Evolutionary conservation across 179 eudicot species (phyloP).

Genomic region (Actinidia polygama): DNA sequence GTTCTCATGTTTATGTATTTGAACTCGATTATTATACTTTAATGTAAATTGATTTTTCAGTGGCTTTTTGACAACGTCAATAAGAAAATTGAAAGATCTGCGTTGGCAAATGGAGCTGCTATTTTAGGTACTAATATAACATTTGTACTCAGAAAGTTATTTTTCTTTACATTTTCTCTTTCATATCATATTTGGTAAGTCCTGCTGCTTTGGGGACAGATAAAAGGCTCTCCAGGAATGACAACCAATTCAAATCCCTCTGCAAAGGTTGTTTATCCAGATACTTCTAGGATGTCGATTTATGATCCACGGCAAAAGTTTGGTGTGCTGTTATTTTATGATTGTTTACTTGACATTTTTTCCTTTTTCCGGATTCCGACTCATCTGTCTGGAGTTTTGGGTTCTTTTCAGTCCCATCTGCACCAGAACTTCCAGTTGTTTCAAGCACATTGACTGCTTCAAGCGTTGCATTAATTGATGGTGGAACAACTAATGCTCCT

Average conservation of each 20-base stretch:
- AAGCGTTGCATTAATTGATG: constrained; percentile 27
- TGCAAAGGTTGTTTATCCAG: constrained; percentile 74
- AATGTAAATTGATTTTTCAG: constrained; percentile 38
- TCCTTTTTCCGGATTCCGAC: not conserved
- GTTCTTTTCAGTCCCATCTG: constrained; percentile 42
- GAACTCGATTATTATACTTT: not conserved
- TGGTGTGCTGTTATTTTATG: constrained; percentile 43
- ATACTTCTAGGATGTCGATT: constrained; percentile 72
- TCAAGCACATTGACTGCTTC: constrained; percentile 36
- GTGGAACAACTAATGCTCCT: constrained; percentile 43
- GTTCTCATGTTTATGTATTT: not conserved
- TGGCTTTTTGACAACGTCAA: constrained; percentile 77
- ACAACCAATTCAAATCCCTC: constrained; percentile 42
- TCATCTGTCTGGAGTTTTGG: constrained; percentile 34
- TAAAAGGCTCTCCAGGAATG: constrained; percentile 53
- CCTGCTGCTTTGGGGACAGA: constrained; percentile 46
- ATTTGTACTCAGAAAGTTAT: not conserved
- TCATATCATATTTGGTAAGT: not conserved
- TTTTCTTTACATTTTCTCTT: constrained; percentile 16
- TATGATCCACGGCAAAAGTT: constrained; percentile 79
- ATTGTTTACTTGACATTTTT: not conserved
- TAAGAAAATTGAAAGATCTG: constrained; percentile 68
- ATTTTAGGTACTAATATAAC: constrained; percentile 40
- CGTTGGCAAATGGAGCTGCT: constrained; percentile 55
- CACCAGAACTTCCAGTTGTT: constrained; percentile 47